phyloP scores from a whole-genome alignment of 495 filamentous ascomycete genomes.

The Aspergillus taichungensis region DNA sequence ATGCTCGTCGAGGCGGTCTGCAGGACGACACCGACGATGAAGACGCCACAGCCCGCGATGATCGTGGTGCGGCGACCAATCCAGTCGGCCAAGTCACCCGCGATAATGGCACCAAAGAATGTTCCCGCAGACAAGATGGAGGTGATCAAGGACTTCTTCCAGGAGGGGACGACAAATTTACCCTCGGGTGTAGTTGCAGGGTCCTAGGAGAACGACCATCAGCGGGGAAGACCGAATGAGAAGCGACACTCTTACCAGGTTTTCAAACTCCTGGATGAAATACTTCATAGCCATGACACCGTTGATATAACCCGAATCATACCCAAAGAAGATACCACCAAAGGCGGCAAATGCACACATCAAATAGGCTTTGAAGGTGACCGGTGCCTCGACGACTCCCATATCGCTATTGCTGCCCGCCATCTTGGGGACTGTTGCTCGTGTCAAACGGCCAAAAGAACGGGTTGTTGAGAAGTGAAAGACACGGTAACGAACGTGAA shows the following conservation, averaged over 20 bases:
- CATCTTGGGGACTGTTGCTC: neutral
- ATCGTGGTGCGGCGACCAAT: slow-evolving; percentile 61
- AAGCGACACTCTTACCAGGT: slow-evolving; percentile 16
- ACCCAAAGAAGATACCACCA: slow-evolving; percentile 51
- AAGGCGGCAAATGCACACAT: slow-evolving; percentile 53
- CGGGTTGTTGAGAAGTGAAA: too few relatives aligned
- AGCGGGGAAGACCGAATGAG: neutral
- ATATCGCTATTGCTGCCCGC: slow-evolving; percentile 28
- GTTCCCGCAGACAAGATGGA: slow-evolving; percentile 69
- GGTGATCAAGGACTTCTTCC: slow-evolving; percentile 53
- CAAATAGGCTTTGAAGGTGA: slow-evolving; percentile 53
- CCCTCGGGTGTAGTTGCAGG: slow-evolving; percentile 15
- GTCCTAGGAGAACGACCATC: slow-evolving; percentile 8
- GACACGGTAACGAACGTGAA: too few relatives aligned
- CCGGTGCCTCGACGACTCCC: slow-evolving; percentile 49
- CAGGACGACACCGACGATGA: slow-evolving; percentile 54
- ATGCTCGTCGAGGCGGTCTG: slow-evolving; percentile 45
- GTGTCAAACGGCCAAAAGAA: slow-evolving; percentile 7
- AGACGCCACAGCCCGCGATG: slow-evolving; percentile 55
- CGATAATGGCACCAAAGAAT: slow-evolving; percentile 66
- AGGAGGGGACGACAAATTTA: slow-evolving; percentile 37
- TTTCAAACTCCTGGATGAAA: slow-evolving; percentile 37
- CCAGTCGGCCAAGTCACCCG: slow-evolving; percentile 60
- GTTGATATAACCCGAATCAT: slow-evolving; percentile 47
- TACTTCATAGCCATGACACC: slow-evolving; percentile 47